Conservation (phyloP, 140 eudicot genomes). For the Cichorium intybus region DNA sequence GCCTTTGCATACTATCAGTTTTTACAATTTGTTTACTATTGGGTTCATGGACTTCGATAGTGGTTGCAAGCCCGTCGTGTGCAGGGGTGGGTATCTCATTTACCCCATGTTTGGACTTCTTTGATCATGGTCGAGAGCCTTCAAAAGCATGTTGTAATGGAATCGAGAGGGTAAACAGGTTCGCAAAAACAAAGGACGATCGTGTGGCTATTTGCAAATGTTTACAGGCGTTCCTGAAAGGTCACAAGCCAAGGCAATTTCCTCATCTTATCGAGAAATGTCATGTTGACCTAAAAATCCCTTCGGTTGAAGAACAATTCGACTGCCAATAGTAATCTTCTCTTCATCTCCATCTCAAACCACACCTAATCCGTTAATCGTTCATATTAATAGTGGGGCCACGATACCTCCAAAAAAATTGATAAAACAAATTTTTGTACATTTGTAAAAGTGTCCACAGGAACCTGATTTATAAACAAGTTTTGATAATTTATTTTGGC, state of each 20-base stretch:
- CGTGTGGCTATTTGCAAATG: slow-evolving; percentile 17
- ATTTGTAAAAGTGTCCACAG: no score
- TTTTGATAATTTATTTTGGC: no score
- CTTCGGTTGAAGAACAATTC: background rate
- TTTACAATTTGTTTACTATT: background rate
- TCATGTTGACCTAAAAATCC: background rate
- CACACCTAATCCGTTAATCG: no score
- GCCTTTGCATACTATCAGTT: background rate
- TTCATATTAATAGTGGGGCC: no score
- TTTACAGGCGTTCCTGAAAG: background rate
- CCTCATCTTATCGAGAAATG: background rate
- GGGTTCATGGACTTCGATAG: background rate
- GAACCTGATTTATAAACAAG: no score
- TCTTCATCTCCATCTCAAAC: background rate
- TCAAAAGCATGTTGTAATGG: slow-evolving; percentile 15
- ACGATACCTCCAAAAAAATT: no score
- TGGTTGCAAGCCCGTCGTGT: background rate
- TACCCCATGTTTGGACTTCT: background rate
- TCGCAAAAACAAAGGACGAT: background rate
- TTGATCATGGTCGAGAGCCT: background rate
- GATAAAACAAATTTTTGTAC: no score
- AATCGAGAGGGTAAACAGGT: background rate
- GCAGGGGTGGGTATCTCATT: background rate
- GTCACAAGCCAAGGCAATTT: background rate
- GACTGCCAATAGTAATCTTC: slow-evolving; percentile 15